These are phyloP conservation scores for Sugiyamaella japonica DNA, from an alignment of 1,139 yeast genomes.

Conservation along the genomic window DNA sequence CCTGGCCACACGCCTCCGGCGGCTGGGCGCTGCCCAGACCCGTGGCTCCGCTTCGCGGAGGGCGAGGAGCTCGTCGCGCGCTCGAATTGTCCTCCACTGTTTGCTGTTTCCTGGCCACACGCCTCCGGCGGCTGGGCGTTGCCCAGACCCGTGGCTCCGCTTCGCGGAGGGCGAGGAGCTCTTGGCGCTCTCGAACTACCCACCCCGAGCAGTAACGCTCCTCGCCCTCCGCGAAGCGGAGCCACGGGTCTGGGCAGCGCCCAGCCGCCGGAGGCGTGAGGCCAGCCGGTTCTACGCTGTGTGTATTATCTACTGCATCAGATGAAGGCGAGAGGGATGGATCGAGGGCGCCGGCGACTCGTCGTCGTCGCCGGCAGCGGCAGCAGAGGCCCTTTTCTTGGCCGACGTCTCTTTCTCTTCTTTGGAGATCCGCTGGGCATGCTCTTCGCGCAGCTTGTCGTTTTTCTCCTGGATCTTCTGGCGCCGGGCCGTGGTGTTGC, in stretches of 20 bases:
- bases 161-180: background rate
- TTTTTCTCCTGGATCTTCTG: conserved; percentile 78
- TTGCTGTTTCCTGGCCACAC: background rate
- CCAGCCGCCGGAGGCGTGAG: conserved; percentile 10
- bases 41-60: conserved; percentile 6
- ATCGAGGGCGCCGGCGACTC: conserved; percentile 21
- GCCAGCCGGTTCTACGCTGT: background rate
- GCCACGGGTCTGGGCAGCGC: conserved; percentile 13
- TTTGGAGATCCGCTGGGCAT: conserved; percentile 42
- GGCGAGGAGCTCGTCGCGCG: too few relatives aligned
- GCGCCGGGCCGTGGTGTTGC: conserved; percentile 70
- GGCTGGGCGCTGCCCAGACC: conserved; percentile 9
- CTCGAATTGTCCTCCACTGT: too few relatives aligned
- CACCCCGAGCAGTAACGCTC: too few relatives aligned
- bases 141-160: conserved; percentile 8
- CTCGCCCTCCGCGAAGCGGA: conserved; percentile 1
- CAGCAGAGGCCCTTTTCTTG: conserved; percentile 21
- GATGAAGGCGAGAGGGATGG: conserved; percentile 32
- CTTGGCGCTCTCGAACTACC: too few relatives aligned
- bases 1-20: conserved; percentile 5
- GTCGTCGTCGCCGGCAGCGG: conserved; percentile 3
- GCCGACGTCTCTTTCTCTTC: conserved; percentile 30
- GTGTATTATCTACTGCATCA: conserved; percentile 6
- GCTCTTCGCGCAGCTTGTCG: conserved; percentile 67
- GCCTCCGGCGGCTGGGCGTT: conserved; percentile 9